A percentile compares a stretch with the other conserved stretches of the same genome.
Conservation (phyloP, 345 rosid genomes). For the Arabis alpina region DNA sequence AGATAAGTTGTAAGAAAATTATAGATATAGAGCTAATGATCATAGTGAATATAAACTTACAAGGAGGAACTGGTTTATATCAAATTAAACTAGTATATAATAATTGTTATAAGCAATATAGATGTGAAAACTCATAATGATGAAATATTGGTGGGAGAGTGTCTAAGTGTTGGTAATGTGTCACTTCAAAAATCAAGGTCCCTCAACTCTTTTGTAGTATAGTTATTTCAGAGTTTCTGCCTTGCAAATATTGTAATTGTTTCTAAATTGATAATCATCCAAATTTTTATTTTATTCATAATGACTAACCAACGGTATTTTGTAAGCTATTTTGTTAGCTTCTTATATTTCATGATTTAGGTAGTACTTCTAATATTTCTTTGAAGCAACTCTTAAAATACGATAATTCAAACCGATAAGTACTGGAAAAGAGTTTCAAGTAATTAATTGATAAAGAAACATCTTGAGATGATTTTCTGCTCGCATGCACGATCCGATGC, state of each 20-base stretch:
- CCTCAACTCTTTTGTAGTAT: conserved; percentile 39
- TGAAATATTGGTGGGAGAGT: conserved; percentile 43
- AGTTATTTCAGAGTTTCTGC: conserved; percentile 33
- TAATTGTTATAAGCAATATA: not conserved
- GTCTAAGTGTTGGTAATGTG: conserved; percentile 43
- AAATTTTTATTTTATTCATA: not conserved
- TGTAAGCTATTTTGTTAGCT: conserved; percentile 36
- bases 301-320: conserved; percentile 2
- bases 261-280: conserved; percentile 8
- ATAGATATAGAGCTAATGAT: too few relatives aligned
- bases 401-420: conserved; percentile 10
- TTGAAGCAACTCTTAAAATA: conserved; percentile 20
- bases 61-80: not conserved
- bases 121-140: conserved; percentile 34
- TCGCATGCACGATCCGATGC: conserved; percentile 37
- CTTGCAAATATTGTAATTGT: conserved; percentile 17
- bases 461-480: conserved; percentile 1
- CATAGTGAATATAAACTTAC: too few relatives aligned
- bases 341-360: conserved; percentile 4
- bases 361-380: conserved; percentile 3
- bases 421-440: not conserved
- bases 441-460: conserved; percentile 10
- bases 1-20: not conserved
- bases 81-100: not conserved
- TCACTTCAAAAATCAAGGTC: conserved; percentile 44